Evolutionary conservation across 306 rosid genomes (phyloP), one percentile per base, ranked within the genome.

Genomic region (Pueraria montana): DNA sequence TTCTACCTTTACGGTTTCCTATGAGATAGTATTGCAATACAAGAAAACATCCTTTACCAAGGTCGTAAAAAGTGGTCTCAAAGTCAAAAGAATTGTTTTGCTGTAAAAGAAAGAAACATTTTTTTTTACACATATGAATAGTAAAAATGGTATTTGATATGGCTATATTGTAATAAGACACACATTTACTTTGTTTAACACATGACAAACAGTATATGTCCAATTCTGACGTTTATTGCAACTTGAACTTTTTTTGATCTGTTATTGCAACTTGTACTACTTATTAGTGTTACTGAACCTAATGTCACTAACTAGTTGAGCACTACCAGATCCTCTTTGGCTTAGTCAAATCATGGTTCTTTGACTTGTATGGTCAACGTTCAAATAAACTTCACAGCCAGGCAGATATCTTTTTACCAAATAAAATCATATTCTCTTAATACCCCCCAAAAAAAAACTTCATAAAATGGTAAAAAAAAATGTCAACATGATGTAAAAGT

Each of bases 201-300:
- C 32, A 17, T 12, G 64, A 65, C 21, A 64, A 84, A 48, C 23
- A 21, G 7, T 11, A 53, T 59, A 20, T 24, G 53, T 69, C 48
- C 40, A 34, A 74, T 12, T 62, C 2, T 23, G 40, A 78, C 21
- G 27, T 48, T 9, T 38, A 49, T 13, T 71, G 38, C 55, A 42
- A 30, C 49, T 66, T 42, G 84, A 42, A 30, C 59, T 66, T 30
- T 43, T 43, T 43, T 43, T 43, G 1, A 42, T 42, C 12, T 11
- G 49, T 9, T 38, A 49, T 13, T 71, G 38, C 64, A 27, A 30
- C 59, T 66, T 30, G 84, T 11, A 43, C 53, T 16, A 63, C 78
- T 68, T 21, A 20, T 14, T 12, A 74, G 84, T 84, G 84, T 74
- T 78, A 50, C n/a, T 78, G 68, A 58, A 81, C 88, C 88, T 78